Evolutionary conservation across 1,139 yeast species (phyloP).

Genomic region (Pichia sp.): DNA sequence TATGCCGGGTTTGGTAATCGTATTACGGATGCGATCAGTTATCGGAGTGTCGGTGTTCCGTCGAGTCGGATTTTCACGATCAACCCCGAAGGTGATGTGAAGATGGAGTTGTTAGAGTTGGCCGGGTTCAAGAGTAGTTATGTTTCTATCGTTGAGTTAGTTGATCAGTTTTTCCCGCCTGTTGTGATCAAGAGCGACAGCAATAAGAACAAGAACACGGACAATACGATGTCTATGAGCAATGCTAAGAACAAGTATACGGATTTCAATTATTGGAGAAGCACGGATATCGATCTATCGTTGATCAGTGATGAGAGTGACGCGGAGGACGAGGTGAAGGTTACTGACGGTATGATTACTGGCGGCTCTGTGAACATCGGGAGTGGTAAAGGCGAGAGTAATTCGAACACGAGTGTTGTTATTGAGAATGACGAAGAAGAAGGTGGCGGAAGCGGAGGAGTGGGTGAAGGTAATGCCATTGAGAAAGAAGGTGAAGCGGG

Average conservation of each 20-base stretch:
- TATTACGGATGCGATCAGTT: conserved; percentile 95
- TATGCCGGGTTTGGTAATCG: conserved; percentile 98
- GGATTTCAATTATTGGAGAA: conserved; percentile 93
- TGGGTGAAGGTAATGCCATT: too few relatives aligned
- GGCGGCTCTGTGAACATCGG: too few relatives aligned
- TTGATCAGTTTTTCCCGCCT: conserved; percentile 98
- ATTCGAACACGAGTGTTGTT: too few relatives aligned
- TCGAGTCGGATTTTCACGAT: conserved; percentile 94
- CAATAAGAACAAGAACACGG: conserved; percentile 7
- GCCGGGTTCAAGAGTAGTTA: conserved; percentile 92
- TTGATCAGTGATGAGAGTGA: conserved; percentile 45
- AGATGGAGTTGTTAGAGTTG: conserved; percentile 91
- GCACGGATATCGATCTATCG: conserved; percentile 64
- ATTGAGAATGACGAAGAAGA: too few relatives aligned
- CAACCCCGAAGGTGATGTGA: conserved; percentile 96
- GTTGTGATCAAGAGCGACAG: conserved; percentile 38
- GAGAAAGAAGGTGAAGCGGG: too few relatives aligned
- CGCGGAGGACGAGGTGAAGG: too few relatives aligned
- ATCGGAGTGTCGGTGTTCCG: conserved; percentile 92
- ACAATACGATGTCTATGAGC: conserved; percentile 19
- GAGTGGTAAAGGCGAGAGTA: too few relatives aligned
- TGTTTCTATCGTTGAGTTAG: conserved; percentile 87
- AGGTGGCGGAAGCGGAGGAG: too few relatives aligned
- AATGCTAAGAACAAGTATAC: conserved; percentile 63
- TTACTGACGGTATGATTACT: too few relatives aligned